Base-by-base conservation (phyloP, 169 alveolate genomes). In the Perkinsus olseni region DNA sequence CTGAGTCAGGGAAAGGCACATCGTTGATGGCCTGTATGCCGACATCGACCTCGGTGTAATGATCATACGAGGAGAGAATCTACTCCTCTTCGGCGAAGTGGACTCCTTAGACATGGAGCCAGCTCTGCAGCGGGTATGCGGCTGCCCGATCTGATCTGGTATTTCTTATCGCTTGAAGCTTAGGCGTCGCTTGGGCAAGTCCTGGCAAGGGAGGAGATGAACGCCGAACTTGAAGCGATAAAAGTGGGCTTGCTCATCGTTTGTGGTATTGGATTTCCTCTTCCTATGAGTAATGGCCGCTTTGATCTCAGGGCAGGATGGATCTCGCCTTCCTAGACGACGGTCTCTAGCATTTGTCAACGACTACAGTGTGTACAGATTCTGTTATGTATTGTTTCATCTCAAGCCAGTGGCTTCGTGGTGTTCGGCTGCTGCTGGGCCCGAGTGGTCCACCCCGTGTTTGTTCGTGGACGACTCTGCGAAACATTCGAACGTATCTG, bases 31-130 rank as follows among this genome's bases (percentile, higher is more conserved):
- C 39, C 74, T 34, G 51, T 94, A 93, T 93, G 93, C 92, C 10
- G 95, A 93, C 50, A 62, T 93, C 48, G 92, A 90, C 91, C 91
- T 91, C 40, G 96, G 96, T n/a, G 74, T 62, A 36, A 50, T 94
- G 94, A 92, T 94, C 91, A 93, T 94, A 40, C 93, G 96, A 34
- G 96, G 96, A 21, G 96, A 94, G 24, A 94, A 94, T 62, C 91
- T 94, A 28, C 13, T 94, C 74, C 95, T 94, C 37, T 94, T 94
- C 50, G 96, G 95, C 38, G 96, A 95, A 21, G 74, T 94, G 38
- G 95, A 94, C 82, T 62, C 82, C 8, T 24, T 62, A 24, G 94
- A 92, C 91, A 91, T 94, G 38, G 92, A 92, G 91, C 93, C 95
- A 0, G 91, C 91, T 24, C 82, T 62, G 37, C 82, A 28, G 17